Evolutionary conservation across 202 grass and related monocot species (phyloP).

Genomic region (Digitaria exilis): DNA sequence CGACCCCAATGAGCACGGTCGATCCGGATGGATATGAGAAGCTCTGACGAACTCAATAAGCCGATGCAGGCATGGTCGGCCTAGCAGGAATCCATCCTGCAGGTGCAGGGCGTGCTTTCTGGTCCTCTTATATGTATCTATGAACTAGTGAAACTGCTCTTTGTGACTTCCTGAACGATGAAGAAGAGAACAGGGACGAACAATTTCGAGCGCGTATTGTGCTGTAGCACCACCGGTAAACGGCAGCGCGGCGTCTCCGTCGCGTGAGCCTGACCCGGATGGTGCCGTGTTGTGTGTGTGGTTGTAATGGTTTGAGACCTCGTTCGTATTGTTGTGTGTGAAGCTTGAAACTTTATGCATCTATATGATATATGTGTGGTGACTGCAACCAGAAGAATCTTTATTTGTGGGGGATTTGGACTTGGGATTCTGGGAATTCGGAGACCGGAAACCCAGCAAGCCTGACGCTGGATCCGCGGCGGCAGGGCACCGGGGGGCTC

Average conservation of each 20-base stretch:
- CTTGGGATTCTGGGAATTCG: too few species aligned
- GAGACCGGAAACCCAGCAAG: too few species aligned
- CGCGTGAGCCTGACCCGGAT: neutral
- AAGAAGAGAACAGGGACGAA: neutral
- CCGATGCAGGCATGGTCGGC: neutral
- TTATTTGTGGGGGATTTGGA: too few species aligned
- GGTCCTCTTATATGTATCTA: neutral
- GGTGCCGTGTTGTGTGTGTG: neutral
- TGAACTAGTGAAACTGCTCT: neutral
- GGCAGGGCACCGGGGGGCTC: too few species aligned
- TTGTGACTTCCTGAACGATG: neutral
- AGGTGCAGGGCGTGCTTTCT: neutral
- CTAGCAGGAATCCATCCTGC: neutral
- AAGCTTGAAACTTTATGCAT: neutral
- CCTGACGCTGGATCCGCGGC: too few species aligned
- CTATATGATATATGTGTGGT: neutral
- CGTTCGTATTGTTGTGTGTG: neutral
- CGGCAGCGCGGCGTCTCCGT: neutral
- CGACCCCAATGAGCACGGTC: neutral
- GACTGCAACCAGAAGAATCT: neutral
- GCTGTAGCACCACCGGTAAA: neutral
- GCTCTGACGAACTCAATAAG: neutral
- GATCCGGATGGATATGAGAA: constrained; percentile 44
- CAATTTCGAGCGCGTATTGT: neutral
- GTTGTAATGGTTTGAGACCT: neutral